These are phyloP conservation scores for Coemansia sp. DNA, from an alignment of 192 early-diverging fungal species.

Conservation along the genomic window DNA sequence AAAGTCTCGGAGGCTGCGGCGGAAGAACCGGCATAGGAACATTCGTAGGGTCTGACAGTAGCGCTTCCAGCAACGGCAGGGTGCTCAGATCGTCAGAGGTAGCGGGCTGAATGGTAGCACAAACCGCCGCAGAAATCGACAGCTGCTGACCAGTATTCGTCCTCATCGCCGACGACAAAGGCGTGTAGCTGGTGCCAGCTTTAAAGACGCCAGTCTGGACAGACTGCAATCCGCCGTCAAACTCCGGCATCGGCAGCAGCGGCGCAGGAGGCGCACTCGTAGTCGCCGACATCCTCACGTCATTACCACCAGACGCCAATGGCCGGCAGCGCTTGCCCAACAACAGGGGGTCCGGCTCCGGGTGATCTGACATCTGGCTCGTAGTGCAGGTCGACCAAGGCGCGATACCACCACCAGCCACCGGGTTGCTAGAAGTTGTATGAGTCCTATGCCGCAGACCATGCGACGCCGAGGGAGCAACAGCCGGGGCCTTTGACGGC, in stretches of 20 bases:
- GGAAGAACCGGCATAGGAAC: constrained; percentile 17
- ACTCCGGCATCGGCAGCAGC: not conserved
- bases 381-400: constrained; percentile 14
- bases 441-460: not conserved
- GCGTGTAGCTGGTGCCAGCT: not conserved
- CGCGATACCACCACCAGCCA: not conserved
- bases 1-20: not conserved
- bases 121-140: not conserved
- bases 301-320: not conserved
- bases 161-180: not conserved
- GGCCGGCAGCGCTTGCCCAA: not conserved
- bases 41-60: constrained; percentile 39
- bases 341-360: not conserved
- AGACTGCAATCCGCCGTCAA: not conserved
- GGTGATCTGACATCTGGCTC: constrained; percentile 19
- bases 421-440: not conserved
- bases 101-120: constrained; percentile 17
- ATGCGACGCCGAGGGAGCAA: constrained; percentile 8
- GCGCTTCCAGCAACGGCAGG: constrained; percentile 49
- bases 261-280: not conserved
- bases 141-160: not conserved
- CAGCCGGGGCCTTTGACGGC: not conserved
- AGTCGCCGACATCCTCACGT: not conserved
- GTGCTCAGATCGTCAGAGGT: constrained; percentile 24
- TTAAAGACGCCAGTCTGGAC: constrained; percentile 1